A percentile compares a stretch with the other conserved stretches of the same genome.
phyloP scores from a whole-genome alignment of 2,329 filamentous ascomycete species.

The Rutstroemia sp. region DNA sequence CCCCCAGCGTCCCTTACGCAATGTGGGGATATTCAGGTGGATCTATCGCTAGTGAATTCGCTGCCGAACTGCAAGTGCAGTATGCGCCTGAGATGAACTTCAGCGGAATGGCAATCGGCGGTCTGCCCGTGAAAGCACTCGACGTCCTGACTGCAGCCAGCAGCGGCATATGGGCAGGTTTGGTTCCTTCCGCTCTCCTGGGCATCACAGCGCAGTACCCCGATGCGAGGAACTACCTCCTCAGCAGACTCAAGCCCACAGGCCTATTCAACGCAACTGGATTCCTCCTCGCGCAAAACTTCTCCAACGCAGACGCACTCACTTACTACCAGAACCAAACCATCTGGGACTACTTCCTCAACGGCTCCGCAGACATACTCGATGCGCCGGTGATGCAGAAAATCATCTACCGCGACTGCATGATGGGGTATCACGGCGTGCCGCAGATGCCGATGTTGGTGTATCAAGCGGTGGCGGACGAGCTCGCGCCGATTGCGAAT shows the following conservation, averaged over 20 bases:
- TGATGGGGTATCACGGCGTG: slow-evolving; percentile 30
- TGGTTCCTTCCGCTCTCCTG: slow-evolving; percentile 1
- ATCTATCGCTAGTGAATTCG: slow-evolving; percentile 43
- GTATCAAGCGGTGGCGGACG: slow-evolving; percentile 43
- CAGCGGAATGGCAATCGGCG: slow-evolving; percentile 42
- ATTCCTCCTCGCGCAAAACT: slow-evolving; percentile 28
- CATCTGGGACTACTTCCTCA: slow-evolving; percentile 36
- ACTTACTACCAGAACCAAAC: slow-evolving; percentile 30
- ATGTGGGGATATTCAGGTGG: slow-evolving; percentile 53
- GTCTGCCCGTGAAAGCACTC: slow-evolving; percentile 36
- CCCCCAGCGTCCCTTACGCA: background rate
- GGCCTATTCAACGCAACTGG: slow-evolving; percentile 28
- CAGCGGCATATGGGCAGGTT: slow-evolving; percentile 28
- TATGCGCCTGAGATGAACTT: slow-evolving; percentile 48
- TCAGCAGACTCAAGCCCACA: slow-evolving; percentile 8
- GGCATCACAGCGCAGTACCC: slow-evolving; percentile 6
- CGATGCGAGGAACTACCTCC: slow-evolving; percentile 5
- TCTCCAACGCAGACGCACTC: slow-evolving; percentile 25
- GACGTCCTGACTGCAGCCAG: slow-evolving; percentile 32
- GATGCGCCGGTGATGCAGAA: slow-evolving; percentile 4
- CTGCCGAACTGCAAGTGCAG: slow-evolving; percentile 41
- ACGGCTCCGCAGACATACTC: slow-evolving; percentile 25
- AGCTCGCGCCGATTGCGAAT: slow-evolving; percentile 36
- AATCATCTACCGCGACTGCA: slow-evolving; percentile 6
- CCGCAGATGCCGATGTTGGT: slow-evolving; percentile 42